Evolutionary conservation across 306 rosid genomes (phyloP).

Genomic region (Quercus mongolica): DNA sequence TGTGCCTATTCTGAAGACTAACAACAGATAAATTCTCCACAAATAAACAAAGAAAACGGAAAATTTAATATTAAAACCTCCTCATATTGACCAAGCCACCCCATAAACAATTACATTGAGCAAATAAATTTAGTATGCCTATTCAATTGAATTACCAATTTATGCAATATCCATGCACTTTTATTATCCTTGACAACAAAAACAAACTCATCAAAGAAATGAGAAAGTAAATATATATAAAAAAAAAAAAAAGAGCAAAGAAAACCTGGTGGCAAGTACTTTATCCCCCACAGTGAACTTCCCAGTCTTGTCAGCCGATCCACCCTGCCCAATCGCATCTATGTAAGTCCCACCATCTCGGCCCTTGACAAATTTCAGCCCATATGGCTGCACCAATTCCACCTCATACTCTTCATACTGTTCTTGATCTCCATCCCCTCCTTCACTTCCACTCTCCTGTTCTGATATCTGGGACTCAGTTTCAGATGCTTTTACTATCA

Average conservation of each 20-base stretch:
- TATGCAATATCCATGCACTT: background rate
- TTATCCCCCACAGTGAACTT: conserved; percentile 79
- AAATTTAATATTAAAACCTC: background rate
- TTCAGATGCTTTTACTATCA: conserved; percentile 53
- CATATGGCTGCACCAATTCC: conserved; percentile 79
- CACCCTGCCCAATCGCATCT: conserved; percentile 94
- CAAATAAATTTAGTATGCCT: background rate
- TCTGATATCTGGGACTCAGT: conserved; percentile 46
- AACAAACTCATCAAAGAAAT: background rate
- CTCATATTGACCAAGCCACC: background rate
- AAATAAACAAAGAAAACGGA: background rate
- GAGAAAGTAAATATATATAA: background rate
- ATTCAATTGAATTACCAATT: background rate
- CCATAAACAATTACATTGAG: background rate
- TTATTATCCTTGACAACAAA: background rate
- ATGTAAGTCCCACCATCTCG: conserved; percentile 91
- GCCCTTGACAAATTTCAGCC: conserved; percentile 78
- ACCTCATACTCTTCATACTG: conserved; percentile 82
- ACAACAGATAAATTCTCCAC: background rate
- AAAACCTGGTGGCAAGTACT: conserved; percentile 76
- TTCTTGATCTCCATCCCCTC: conserved; percentile 31
- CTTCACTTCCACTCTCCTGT: conserved; percentile 28
- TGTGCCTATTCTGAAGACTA: background rate
- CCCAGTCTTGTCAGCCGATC: conserved; percentile 73
- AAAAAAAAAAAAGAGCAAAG: background rate